A percentile compares a stretch with the other conserved stretches of the same genome.
Evolutionary conservation across 2,329 filamentous ascomycete species (phyloP).

Genomic region (Xylaria sp.): DNA sequence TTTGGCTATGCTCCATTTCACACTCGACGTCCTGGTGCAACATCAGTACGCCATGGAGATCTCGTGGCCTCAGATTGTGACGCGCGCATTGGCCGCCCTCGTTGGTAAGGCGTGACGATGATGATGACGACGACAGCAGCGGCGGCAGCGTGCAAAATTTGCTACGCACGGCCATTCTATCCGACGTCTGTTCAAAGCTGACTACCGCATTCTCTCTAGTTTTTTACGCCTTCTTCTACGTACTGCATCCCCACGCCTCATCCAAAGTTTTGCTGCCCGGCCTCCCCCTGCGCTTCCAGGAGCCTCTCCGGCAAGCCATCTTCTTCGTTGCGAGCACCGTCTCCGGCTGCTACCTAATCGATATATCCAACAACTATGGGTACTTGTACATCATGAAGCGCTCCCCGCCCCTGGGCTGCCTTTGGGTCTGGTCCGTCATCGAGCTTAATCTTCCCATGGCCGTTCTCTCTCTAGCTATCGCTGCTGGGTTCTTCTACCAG

Average conservation of each 20-base stretch:
- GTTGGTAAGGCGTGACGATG: constrained; percentile 56
- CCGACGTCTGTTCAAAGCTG: constrained; percentile 18
- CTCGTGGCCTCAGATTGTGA: constrained; percentile 65
- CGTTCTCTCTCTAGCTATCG: constrained; percentile 62
- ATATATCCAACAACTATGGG: constrained; percentile 80
- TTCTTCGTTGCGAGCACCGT: constrained; percentile 72
- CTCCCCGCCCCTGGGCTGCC: constrained; percentile 85
- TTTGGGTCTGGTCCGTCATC: constrained; percentile 94
- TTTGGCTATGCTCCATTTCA: constrained; percentile 79
- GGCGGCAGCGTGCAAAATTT: too few species aligned
- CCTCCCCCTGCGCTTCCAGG: constrained; percentile 60
- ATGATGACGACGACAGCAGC: too few species aligned
- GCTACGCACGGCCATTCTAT: too few species aligned
- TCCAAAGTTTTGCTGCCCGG: constrained; percentile 62
- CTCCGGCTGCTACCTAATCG: constrained; percentile 82
- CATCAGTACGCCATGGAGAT: constrained; percentile 79
- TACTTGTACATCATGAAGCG: constrained; percentile 94
- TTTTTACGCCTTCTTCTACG: constrained; percentile 66
- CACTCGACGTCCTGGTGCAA: constrained; percentile 81
- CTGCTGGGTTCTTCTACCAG: constrained; percentile 59
- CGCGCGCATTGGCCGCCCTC: constrained; percentile 65
- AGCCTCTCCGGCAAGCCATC: constrained; percentile 64
- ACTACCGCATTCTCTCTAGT: constrained; percentile 53
- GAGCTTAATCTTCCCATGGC: constrained; percentile 81
- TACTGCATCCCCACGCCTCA: constrained; percentile 65